Base-by-base conservation (phyloP, 441 rosid species). In the Croton setiger region DNA sequence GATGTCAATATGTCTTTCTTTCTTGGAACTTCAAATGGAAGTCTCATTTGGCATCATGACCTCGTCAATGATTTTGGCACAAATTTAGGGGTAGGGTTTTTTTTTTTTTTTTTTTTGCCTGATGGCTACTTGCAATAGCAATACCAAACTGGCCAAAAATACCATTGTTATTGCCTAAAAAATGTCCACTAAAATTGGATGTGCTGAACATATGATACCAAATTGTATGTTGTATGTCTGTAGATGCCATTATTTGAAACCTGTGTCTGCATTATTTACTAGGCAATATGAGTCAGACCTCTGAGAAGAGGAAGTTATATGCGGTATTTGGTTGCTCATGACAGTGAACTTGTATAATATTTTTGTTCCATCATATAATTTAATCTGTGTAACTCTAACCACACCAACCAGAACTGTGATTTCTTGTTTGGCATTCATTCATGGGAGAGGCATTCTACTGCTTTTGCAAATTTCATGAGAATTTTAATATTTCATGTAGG, bases 401-500 rank as follows among this genome's bases (percentile, higher is more conserved):
- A 36, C 39, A 9, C 10, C 58, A 20, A 33, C 57, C 57, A n/a
- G 60, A 9, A 54, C 36, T 15, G 27, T 18, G 37, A 14, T 66
- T 36, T 48, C 48, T 21, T 18, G 4, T 27, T 35, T 17, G 3
- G 33, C 39, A 47, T 63, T n/a, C 4, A n/a, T 2, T 14, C n/a
- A 20, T 0, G n/a, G 63, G 41, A 5, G 1, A 15, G 13, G 8
- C 43, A 17, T 23, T 41, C 66, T 17, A n/a, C 59, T 58, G n/a
- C 58, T 64, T 62, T 43, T 70, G 4, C 7, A 45, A 36, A 41
- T 13, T 41, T 71, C 39, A 6, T 49, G 49, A 57, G 31, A 66
- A 68, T 10, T 63, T 27, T 11, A 33, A 35, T 17, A 23, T 27
- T 41, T 44, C 18, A 60, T 36, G 17, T 52, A 11, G 63, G 17